phyloP scores from a whole-genome alignment of 1,284 basidiomycete species.

The Naganishia cerealis region DNA sequence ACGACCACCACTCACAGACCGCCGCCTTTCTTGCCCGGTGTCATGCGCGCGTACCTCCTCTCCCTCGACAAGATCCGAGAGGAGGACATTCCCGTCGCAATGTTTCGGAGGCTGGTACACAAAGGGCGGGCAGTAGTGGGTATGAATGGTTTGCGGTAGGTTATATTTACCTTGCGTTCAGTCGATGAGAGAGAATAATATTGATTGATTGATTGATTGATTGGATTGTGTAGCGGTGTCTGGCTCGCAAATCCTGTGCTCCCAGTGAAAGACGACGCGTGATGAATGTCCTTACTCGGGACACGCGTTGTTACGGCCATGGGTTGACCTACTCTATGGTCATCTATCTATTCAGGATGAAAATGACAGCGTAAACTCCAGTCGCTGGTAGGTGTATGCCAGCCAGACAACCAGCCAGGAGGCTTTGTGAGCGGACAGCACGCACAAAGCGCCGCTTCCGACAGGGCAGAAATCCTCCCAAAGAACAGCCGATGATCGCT shows the following conservation, averaged over 20 bases:
- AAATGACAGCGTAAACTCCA: too few species aligned
- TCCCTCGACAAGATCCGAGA: not conserved
- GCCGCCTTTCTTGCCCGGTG: slow-evolving; percentile 1
- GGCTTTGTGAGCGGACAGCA: too few species aligned
- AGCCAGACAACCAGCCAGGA: too few species aligned
- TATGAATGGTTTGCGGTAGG: slow-evolving; percentile 21
- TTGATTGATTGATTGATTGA: not conserved
- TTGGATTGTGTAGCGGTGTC: slow-evolving; percentile 3
- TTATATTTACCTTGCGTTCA: not conserved
- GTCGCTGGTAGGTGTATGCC: too few species aligned
- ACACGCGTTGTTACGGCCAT: too few species aligned
- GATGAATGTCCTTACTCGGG: not conserved
- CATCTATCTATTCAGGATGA: too few species aligned
- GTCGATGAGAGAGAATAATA: not conserved
- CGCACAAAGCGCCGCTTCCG: too few species aligned
- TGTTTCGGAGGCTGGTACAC: not conserved
- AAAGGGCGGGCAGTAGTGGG: slow-evolving; percentile 12
- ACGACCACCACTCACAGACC: not conserved
- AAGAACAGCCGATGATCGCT: too few species aligned
- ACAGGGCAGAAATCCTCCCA: too few species aligned
- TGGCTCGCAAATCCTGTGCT: slow-evolving; percentile 17
- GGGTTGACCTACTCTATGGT: too few species aligned
- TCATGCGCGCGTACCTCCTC: slow-evolving; percentile 13
- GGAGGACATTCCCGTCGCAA: slow-evolving; percentile 9
- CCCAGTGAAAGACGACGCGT: not conserved